Evolutionary conservation across 106 monocot genomes (phyloP), one percentile per base, ranked within the genome.

Genomic region (Platanthera zijinensis): DNA sequence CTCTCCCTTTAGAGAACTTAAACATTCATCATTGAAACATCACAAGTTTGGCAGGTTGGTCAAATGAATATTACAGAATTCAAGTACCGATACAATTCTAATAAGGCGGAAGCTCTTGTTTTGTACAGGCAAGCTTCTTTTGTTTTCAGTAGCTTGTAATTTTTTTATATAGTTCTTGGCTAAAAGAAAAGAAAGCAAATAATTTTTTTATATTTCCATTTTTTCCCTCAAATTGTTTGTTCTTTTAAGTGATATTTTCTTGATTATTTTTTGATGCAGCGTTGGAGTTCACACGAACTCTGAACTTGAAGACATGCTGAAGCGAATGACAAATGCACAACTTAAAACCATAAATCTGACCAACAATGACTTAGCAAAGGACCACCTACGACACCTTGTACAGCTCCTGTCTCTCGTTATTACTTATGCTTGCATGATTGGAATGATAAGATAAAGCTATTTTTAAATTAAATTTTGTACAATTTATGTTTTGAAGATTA

Each of bases 31-130:
- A 6, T 49, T 62, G 13, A 48, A 74, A 15, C 22, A 76, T 47
- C 3, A 71, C 28, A 3, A 51, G 48, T 56, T 15, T 84, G 78
- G 72, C 77, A 99, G 99, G 94, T 99, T 78, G 99, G 99, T 28
- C 76, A 71, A 30, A 81, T 99, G 71, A 99, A 99, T 76, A 99
- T 99, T 57, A 99, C 99, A 64, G 99, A 99, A 74, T 99, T 99
- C 69, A 99, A 90, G 61, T 99, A 99, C 78, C 88, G 99, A 88
- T 95, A 94, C 74, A 88, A 99, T 86, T 82, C 77, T 46, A 54
- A 50, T 72, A 90, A 83, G 79, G 83, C 80, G 67, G 81, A 90
- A 76, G 99, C 99, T 81, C 88, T 95, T 81, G 90, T 99, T 83
- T 87, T 99, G 71, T 99, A 94, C 79, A 95, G 99, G 99, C 81